Base-by-base conservation (phyloP, 2,329 filamentous ascomycete genomes). In the Xylariaceae sp. region DNA sequence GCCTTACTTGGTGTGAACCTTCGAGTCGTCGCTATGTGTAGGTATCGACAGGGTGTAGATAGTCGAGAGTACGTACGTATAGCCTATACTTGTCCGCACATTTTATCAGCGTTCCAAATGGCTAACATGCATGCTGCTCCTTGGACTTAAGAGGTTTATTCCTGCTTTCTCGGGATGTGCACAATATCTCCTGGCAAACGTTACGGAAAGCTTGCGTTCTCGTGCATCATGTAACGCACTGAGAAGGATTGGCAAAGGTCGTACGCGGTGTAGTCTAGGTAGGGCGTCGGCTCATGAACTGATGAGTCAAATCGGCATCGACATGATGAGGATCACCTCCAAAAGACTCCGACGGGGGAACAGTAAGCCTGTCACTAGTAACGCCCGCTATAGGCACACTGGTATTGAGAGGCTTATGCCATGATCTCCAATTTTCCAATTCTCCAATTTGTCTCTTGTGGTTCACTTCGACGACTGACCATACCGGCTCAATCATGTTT, bases 351-450 rank as follows among this genome's bases (percentile, higher is more conserved):
- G 37, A 30, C 32, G 41, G 5, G 19, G 11, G 54, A 56, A 53
- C 44, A 54, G 57, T 59, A 56, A 59, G 57, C 51, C 31, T 32
- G 31, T 39, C 29, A 40, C 19, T 52, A 50, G 47, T 46, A 26
- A 34, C 39, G 32, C 39, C 27, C 40, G 43, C 34, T 49, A 19
- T 19, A 19, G 19, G 19, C 19, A 19, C 19, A 19, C 34, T 42
- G 26, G 12, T 41, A n/a, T 49, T 35, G n/a, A 39, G 35, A 11
- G 35, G 12, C 8, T 37, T 37, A 37, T 8, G 8, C 8, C 12
- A 11, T 37, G 35, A 37, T 37, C 35, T 37, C 35, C 35, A 3
- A 11, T 34, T 34, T 3, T 37, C 8, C 35, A 37, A 37, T 37
- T 11, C 47, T 29, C 46, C 8, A 7, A 37, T 9, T 37, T 11